Percentiles rank a stretch among this genome's conserved stretches.
Conservation (phyloP, 805 yeast species). For the Saturnispora diversa region DNA sequence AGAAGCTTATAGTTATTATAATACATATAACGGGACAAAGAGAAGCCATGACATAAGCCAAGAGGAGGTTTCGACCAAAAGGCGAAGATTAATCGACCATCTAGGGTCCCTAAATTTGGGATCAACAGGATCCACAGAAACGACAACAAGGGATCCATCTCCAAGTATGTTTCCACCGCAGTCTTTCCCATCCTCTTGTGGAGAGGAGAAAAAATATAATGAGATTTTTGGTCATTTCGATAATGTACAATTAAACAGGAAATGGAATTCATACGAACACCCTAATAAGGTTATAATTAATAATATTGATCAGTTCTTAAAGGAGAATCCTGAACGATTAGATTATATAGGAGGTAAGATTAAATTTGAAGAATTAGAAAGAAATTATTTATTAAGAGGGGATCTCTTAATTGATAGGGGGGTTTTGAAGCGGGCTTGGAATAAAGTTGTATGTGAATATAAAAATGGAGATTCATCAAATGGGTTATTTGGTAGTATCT, state of each 20-base stretch:
- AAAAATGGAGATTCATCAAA: conserved; percentile 1
- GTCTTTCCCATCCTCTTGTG: no score
- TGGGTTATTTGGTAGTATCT: not conserved
- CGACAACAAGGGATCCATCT: not conserved
- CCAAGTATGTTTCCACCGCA: no score
- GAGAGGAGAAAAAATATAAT: not conserved
- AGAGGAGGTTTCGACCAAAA: conserved; percentile 1
- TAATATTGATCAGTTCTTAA: conserved; percentile 20
- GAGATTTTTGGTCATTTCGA: conserved; percentile 12
- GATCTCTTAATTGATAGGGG: conserved; percentile 15
- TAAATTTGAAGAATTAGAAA: conserved; percentile 11
- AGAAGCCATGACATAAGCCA: conserved; percentile 5
- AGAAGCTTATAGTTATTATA: conserved; percentile 8
- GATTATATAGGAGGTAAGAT: conserved; percentile 13
- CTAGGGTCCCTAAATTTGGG: conserved; percentile 6
- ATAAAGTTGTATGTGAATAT: conserved; percentile 8
- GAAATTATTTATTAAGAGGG: conserved; percentile 2
- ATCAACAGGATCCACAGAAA: not conserved
- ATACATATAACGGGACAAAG: conserved; percentile 10
- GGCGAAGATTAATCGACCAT: conserved; percentile 7
- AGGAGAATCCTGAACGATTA: conserved; percentile 18
- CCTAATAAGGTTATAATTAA: conserved; percentile 16
- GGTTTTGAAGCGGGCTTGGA: conserved; percentile 14
- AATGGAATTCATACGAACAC: conserved; percentile 3
- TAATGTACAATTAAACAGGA: conserved; percentile 7